phyloP scores from a whole-genome alignment of 306 rosid genomes.

The Ziziphus jujuba region DNA sequence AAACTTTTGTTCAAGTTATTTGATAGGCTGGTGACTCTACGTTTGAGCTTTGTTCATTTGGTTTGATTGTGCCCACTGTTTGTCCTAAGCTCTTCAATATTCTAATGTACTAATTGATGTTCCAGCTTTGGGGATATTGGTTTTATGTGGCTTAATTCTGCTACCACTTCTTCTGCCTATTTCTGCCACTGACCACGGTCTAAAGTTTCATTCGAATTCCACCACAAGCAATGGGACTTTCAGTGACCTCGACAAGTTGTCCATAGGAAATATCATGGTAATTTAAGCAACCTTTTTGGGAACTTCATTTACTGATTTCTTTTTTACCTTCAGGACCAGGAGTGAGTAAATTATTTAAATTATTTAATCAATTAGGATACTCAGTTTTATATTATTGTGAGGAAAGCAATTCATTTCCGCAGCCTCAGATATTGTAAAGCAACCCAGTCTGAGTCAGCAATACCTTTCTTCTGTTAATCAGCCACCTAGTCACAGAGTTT shows the following conservation, averaged over 20 bases:
- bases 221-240: constrained; percentile 53
- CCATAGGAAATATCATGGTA: constrained; percentile 70
- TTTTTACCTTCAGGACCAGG: not conserved
- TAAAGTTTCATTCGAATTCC: not conserved
- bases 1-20: no score
- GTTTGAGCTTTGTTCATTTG: not conserved
- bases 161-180: constrained; percentile 83
- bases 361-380: not conserved
- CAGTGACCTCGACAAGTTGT: constrained; percentile 64
- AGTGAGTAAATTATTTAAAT: no score
- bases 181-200: constrained; percentile 55
- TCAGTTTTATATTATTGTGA: not conserved
- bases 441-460: no score
- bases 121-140: constrained; percentile 70
- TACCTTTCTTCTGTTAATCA: not conserved
- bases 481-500: constrained; percentile 12
- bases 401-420: no score
- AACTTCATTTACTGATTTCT: not conserved
- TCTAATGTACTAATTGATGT: constrained; percentile 23
- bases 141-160: constrained; percentile 66
- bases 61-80: not conserved
- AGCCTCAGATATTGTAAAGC: no score
- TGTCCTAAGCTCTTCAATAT: not conserved
- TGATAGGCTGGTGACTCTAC: not conserved
- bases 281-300: constrained; percentile 12